Evolutionary conservation across 352 stramenopile species (phyloP).

Genomic region (Thraustochytrium sp.): DNA sequence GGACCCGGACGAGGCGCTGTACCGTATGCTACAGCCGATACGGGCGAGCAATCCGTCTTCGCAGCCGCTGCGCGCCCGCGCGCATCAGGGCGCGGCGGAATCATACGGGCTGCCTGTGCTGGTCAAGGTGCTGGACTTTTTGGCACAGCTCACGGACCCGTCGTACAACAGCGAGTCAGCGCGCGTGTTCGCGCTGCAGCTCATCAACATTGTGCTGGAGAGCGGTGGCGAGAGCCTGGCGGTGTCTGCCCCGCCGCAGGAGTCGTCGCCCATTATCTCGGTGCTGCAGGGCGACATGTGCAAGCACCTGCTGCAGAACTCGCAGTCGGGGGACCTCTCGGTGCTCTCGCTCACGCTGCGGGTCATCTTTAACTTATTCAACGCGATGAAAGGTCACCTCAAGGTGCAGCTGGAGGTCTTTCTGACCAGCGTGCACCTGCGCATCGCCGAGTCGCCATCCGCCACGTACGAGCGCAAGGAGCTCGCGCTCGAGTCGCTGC

Average conservation of each 20-base stretch:
- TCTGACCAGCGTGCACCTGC: conserved; percentile 92
- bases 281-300: conserved; percentile 87
- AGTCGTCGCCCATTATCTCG: conserved; percentile 64
- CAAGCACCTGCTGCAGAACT: conserved; percentile 91
- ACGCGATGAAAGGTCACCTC: conserved; percentile 96
- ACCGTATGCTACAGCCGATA: conserved; percentile 33
- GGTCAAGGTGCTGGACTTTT: conserved; percentile 84
- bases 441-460: conserved; percentile 60
- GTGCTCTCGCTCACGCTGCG: conserved; percentile 85
- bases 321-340: conserved; percentile 84
- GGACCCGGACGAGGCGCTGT: conserved; percentile 32
- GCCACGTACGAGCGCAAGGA: conserved; percentile 63
- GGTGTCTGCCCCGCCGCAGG: conserved; percentile 52
- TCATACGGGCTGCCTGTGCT: conserved; percentile 79
- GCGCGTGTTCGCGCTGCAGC: conserved; percentile 77
- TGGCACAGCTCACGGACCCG: conserved; percentile 85
- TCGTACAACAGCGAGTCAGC: conserved; percentile 76
- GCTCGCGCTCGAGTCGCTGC: conserved; percentile 80
- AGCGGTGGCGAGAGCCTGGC: conserved; percentile 75
- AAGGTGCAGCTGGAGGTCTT: conserved; percentile 99
- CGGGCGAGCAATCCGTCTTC: background rate
- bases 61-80: background rate
- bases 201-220: conserved; percentile 96
- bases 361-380: conserved; percentile 99
- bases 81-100: background rate